Evolutionary conservation across 192 early-diverging fungal species (phyloP), one percentile per base, ranked within the genome.

Genomic region (Backusella morwellensis): DNA sequence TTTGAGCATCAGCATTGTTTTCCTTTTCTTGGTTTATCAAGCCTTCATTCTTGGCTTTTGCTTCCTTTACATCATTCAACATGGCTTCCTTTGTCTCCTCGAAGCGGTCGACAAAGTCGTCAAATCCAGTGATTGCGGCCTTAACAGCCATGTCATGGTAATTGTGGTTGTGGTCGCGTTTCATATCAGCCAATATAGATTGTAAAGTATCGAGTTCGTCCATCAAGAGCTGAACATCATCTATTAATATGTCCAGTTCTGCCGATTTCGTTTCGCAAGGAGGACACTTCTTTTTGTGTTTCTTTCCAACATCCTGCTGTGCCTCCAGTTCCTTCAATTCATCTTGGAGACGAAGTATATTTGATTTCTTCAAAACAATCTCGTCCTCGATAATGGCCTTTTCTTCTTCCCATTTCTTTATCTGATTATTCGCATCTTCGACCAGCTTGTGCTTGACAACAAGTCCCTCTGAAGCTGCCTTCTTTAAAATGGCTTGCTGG

Each of bases 71-170:
- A 38, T 40, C 36, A 4, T 9, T 66, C n/a, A 38, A 73, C 7
- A 85, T 81, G 63, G 76, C 74, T 0, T 12, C 19, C n/a, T 82
- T 76, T 44, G 79, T 72, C 26, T 74, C 47, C 2, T 84, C 88
- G 41, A 80, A 85, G 1, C 77, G 77, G 1, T 80, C 78, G 0
- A 88, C 42, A 42, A 90, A 95, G 26, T 89, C 87, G 15, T 91
- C 88, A 67, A 91, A 95, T 12, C 80, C 85, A 19, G 80, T 73
- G 35, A 93, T 84, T 0, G 93, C 88, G 26, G 76, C 74, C 36
- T 89, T 85, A 21, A 94, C 92, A 2, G 91, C 92, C 68, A 84
- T 84, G 73, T 95, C 93, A 73, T 92, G 90, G 76, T 87, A 93
- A 74, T 95, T 92, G 63, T 88, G 84, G 81, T 95, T 93, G 70